Evolutionary conservation across 164 flowering plant genomes (phyloP).

Genomic region (Aristolochia contorta): DNA sequence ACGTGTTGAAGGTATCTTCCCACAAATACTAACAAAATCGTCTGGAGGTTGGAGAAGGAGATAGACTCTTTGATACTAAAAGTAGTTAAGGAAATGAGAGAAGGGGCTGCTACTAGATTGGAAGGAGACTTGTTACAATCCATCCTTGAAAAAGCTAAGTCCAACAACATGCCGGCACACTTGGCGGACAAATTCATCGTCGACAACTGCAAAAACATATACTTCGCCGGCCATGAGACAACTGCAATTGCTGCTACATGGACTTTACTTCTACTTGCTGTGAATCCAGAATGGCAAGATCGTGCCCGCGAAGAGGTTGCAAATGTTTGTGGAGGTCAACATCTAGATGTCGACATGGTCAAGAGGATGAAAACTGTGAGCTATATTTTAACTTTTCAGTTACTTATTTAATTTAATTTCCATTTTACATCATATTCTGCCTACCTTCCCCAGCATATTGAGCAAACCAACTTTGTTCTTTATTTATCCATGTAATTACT

Average conservation of each 20-base stretch:
- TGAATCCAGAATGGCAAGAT: constrained; percentile 19
- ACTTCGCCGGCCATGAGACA: constrained; percentile 42
- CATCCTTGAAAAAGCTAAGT: no score
- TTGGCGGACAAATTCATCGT: constrained; percentile 40
- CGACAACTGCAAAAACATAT: constrained; percentile 58
- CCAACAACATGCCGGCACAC: constrained; percentile 25
- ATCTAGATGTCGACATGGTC: constrained; percentile 10
- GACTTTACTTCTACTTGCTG: constrained; percentile 21
- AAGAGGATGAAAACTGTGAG: constrained; percentile 24
- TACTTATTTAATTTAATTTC: no score
- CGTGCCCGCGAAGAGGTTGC: constrained; percentile 16
- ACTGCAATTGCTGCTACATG: constrained; percentile 19
- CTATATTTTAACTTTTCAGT: no score
- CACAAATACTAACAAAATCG: no score
- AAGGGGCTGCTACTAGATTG: neutral
- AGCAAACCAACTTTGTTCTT: no score
- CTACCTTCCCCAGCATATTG: no score
- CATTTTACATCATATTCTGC: no score
- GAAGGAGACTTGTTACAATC: constrained; percentile 42
- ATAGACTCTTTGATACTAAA: constrained; percentile 22
- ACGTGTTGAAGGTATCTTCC: no score
- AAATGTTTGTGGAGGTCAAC: constrained; percentile 11
- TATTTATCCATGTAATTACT: no score
- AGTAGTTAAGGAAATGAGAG: constrained; percentile 22
- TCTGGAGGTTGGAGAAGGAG: constrained; percentile 42